phyloP scores from a whole-genome alignment of 2,329 filamentous ascomycete species.

The Monosporascus sp. region DNA sequence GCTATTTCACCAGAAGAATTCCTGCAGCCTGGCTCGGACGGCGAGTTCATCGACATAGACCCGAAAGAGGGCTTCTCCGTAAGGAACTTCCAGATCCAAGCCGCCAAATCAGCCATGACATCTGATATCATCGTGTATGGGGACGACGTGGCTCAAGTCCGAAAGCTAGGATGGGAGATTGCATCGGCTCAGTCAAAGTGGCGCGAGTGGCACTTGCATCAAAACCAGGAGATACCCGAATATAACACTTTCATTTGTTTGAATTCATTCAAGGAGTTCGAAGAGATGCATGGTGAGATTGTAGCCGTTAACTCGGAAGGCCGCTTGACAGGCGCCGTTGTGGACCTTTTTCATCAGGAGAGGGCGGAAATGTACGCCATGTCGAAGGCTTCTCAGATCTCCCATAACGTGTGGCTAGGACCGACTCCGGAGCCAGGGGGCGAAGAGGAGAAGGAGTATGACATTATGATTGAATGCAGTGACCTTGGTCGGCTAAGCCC shows the following conservation, averaged over 20 bases:
- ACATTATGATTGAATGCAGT: constrained; percentile 82
- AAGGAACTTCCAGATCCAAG: constrained; percentile 94
- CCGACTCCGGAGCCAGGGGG: constrained; percentile 70
- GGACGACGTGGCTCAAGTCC: constrained; percentile 57
- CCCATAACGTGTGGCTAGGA: constrained; percentile 84
- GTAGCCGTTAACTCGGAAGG: constrained; percentile 72
- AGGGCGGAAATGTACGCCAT: constrained; percentile 88
- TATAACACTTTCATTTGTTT: constrained; percentile 82
- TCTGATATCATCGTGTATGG: constrained; percentile 94
- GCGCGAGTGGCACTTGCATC: constrained; percentile 58
- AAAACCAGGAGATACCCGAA: constrained; percentile 48
- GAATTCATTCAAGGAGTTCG: constrained; percentile 65
- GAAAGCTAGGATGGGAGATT: constrained; percentile 63
- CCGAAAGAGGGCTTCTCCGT: constrained; percentile 90
- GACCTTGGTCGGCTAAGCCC: constrained; percentile 76
- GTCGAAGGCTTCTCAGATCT: constrained; percentile 85
- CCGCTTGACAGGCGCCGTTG: constrained; percentile 65
- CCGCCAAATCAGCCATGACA: constrained; percentile 77
- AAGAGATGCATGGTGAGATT: constrained; percentile 62
- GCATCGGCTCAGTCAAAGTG: constrained; percentile 72
- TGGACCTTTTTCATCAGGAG: constrained; percentile 89
- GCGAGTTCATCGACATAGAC: constrained; percentile 75
- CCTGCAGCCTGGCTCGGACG: constrained; percentile 45
- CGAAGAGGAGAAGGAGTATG: constrained; percentile 59
- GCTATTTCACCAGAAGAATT: constrained; percentile 80